A percentile compares a stretch with the other conserved stretches of the same genome.
Conservation (phyloP, 306 rosid species). For the Prosopis cineraria region DNA sequence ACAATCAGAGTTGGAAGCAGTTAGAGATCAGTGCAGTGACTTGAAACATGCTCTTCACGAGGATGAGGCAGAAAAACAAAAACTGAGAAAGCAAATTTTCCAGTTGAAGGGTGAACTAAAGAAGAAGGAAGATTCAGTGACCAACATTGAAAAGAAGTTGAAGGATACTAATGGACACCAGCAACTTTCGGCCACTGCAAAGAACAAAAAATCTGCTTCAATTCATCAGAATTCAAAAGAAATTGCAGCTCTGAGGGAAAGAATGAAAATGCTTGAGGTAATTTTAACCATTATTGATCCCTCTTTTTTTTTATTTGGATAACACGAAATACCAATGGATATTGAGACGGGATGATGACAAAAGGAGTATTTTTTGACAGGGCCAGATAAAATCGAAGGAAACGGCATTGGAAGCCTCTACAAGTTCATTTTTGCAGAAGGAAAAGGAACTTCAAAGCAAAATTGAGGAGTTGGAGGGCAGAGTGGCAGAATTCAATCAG, state of each 20-base stretch:
- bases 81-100: conserved; percentile 63
- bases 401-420: conserved; percentile 64
- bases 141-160: conserved; percentile 58
- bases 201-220: conserved; percentile 49
- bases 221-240: conserved; percentile 58
- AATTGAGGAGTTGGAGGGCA: conserved; percentile 71
- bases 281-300: conserved; percentile 14
- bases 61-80: conserved; percentile 78
- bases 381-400: conserved; percentile 67
- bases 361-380: conserved; percentile 44
- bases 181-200: conserved; percentile 39
- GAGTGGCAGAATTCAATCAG: conserved; percentile 60
- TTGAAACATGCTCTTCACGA: conserved; percentile 54
- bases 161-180: conserved; percentile 55
- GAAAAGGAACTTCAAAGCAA: conserved; percentile 74
- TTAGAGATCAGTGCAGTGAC: conserved; percentile 60
- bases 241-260: conserved; percentile 68
- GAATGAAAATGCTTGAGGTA: conserved; percentile 87
- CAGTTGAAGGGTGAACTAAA: conserved; percentile 64
- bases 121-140: conserved; percentile 67
- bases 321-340: not conserved
- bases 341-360: conserved; percentile 20
- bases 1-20: conserved; percentile 61
- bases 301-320: not conserved
- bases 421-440: conserved; percentile 59